Conservation (phyloP, 495 filamentous ascomycete genomes). For the Penicillium parvum region DNA sequence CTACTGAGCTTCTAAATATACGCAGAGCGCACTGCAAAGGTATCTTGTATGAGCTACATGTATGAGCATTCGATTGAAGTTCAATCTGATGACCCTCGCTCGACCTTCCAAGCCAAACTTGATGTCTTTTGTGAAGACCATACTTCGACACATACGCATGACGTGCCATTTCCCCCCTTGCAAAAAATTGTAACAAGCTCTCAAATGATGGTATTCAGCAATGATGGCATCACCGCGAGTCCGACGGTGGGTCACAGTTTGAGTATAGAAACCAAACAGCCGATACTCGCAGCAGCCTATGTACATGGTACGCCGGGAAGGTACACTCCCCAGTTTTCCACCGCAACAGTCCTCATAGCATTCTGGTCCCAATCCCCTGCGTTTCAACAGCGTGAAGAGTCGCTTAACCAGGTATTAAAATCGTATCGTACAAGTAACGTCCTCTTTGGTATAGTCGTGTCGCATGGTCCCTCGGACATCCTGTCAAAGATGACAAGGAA, state of each 20-base stretch:
- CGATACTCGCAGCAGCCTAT: constrained; percentile 6
- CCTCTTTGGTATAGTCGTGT: constrained; percentile 22
- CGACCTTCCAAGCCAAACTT: too few relatives aligned
- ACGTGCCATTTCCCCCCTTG: too few relatives aligned
- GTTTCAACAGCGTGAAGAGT: constrained; percentile 6
- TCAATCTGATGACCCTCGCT: too few relatives aligned
- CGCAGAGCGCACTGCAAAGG: too few relatives aligned
- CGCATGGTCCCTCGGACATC: constrained; percentile 17
- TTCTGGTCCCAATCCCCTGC: not conserved
- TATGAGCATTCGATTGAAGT: too few relatives aligned
- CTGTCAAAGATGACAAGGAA: not conserved
- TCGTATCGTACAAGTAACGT: constrained; percentile 37
- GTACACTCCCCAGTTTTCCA: not conserved
- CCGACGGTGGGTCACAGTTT: too few relatives aligned
- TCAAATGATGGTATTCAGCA: too few relatives aligned
- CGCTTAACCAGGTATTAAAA: constrained; percentile 16
- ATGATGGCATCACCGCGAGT: not conserved
- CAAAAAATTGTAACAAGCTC: too few relatives aligned
- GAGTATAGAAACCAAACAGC: not conserved
- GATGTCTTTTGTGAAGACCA: too few relatives aligned
- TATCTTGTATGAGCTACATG: too few relatives aligned
- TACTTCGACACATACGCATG: too few relatives aligned
- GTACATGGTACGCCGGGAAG: constrained; percentile 2
- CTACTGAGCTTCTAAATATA: too few relatives aligned
- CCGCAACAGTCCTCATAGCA: not conserved